Percentiles rank a stretch among this genome's conserved stretches.
Evolutionary conservation across 108 stramenopile species (phyloP).

Genomic region (Nitzschia sp.): DNA sequence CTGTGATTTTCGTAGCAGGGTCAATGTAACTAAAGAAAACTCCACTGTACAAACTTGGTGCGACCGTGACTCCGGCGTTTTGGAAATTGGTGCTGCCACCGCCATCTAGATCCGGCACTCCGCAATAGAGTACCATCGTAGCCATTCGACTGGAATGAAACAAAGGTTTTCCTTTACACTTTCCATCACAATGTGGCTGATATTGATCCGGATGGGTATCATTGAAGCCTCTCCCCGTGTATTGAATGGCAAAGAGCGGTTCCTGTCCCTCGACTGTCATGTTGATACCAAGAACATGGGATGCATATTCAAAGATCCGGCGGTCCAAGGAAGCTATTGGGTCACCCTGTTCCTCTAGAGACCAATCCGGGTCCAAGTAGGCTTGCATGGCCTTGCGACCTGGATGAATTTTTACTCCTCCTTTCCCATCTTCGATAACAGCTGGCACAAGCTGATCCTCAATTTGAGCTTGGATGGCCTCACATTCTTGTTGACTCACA

Average conservation of each 20-base stretch:
- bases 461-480: constrained; percentile 59
- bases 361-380: constrained; percentile 59
- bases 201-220: constrained; percentile 83
- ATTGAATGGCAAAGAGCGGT: constrained; percentile 80
- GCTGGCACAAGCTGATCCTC: constrained; percentile 58
- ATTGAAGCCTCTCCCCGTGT: constrained; percentile 57
- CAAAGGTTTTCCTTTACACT: constrained; percentile 9
- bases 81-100: constrained; percentile 93
- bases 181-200: constrained; percentile 88
- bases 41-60: constrained; percentile 68
- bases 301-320: constrained; percentile 74
- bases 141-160: constrained; percentile 77
- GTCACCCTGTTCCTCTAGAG: constrained; percentile 41
- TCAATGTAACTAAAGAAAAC: constrained; percentile 86
- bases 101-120: constrained; percentile 69
- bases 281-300: constrained; percentile 63
- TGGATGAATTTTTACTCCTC: constrained; percentile 48
- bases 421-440: constrained; percentile 77
- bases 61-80: constrained; percentile 75
- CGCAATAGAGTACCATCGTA: constrained; percentile 91
- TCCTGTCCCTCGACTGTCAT: constrained; percentile 78
- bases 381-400: constrained; percentile 77
- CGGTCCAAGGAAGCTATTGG: constrained; percentile 51
- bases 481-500: constrained; percentile 72
- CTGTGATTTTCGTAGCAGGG: constrained; percentile 56